Percentiles rank a stretch among this genome's conserved stretches.
Evolutionary conservation across 345 rosid species (phyloP).

Genomic region (Heritiera fomes): DNA sequence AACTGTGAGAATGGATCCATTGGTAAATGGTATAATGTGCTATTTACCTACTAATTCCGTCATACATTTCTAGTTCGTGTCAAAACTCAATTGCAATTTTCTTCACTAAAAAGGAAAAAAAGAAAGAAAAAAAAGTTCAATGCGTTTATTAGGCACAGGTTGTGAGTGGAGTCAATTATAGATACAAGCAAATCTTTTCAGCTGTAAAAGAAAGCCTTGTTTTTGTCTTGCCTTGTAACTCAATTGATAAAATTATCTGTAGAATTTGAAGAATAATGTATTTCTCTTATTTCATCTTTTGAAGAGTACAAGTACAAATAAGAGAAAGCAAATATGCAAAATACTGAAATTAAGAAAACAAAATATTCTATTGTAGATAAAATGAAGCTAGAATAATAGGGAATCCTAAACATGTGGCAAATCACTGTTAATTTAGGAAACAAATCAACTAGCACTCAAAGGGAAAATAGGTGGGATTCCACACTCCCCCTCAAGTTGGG

Average conservation of each 20-base stretch:
- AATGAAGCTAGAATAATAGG: no score
- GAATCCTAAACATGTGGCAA: no score
- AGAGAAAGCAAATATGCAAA: no score
- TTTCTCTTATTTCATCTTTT: no score
- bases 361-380: no score
- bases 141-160: neutral
- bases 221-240: neutral
- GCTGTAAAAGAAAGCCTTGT: neutral
- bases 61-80: neutral
- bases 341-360: no score
- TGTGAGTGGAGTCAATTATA: neutral
- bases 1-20: slow-evolving; percentile 11
- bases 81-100: neutral
- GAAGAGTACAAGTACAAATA: no score
- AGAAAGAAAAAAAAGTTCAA: neutral
- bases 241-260: neutral
- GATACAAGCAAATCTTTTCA: neutral
- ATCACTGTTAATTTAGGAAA: no score
- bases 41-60: neutral
- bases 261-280: no score
- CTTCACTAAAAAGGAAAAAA: neutral
- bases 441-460: no score
- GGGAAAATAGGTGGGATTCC: no score
- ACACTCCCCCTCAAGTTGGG: no score
- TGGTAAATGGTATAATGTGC: slow-evolving; percentile 2